A percentile compares a stretch with the other conserved stretches of the same genome.
These are phyloP conservation scores for Trichosporon sp. DNA, from an alignment of 1,284 basidiomycete species.

Conservation along the genomic window DNA sequence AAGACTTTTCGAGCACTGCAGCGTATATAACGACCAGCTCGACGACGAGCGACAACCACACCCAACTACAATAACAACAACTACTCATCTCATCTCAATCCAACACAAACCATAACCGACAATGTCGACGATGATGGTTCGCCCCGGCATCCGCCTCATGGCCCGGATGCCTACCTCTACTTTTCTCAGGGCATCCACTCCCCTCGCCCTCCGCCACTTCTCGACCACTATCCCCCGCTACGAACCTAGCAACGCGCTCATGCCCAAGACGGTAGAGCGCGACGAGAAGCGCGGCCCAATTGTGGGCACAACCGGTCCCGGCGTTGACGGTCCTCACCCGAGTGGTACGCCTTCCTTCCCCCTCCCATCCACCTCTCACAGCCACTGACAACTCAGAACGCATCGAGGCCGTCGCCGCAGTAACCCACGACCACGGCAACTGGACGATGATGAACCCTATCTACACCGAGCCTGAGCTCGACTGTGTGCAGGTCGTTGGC, in stretches of 20 bases:
- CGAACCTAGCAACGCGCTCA: conserved; percentile 6
- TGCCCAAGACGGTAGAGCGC: not conserved
- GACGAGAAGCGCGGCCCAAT: conserved; percentile 9
- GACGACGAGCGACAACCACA: not conserved
- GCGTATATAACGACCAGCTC: not conserved
- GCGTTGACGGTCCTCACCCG: conserved; percentile 8
- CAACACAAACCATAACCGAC: conserved; percentile 1
- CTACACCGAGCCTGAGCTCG: conserved; percentile 54
- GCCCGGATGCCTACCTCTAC: not conserved
- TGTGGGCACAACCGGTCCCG: not conserved
- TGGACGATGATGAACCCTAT: conserved; percentile 57
- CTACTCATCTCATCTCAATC: not conserved
- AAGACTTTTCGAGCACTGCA: not conserved
- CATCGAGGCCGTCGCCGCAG: conserved; percentile 25
- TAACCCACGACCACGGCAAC: conserved; percentile 32
- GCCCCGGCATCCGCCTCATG: conserved; percentile 10
- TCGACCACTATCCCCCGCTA: not conserved
- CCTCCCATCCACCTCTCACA: not conserved
- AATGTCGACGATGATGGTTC: conserved; percentile 18
- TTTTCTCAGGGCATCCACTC: not conserved
- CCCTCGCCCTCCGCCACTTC: conserved; percentile 5
- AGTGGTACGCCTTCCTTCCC: not conserved
- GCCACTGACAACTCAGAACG: conserved; percentile 17
- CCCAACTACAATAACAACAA: not conserved
- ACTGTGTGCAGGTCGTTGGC: conserved; percentile 67